Evolutionary conservation across 176 grass and related monocot genomes (phyloP).

Genomic region (Calamus simplicifolius): DNA sequence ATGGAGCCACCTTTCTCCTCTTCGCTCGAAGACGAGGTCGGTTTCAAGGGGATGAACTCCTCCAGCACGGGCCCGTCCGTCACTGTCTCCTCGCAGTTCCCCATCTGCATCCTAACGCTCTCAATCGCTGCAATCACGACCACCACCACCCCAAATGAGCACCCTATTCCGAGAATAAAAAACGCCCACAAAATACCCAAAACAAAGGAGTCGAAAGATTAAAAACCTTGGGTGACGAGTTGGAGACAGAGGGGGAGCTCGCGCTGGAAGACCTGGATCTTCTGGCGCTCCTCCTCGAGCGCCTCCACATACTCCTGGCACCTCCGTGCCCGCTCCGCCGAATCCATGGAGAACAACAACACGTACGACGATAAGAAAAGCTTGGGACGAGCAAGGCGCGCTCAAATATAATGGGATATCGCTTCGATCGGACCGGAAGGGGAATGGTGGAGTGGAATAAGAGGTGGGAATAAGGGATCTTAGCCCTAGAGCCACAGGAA

Average conservation of each 20-base stretch:
- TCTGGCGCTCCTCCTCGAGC: constrained; percentile 72
- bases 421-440: background rate
- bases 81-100: constrained; percentile 28
- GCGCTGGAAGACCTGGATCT: constrained; percentile 82
- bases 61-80: constrained; percentile 63
- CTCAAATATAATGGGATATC: too few species aligned
- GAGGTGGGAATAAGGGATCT: background rate
- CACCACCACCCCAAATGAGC: background rate
- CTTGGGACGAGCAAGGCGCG: too few species aligned
- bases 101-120: constrained; percentile 45
- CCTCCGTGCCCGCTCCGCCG: constrained; percentile 3
- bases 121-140: constrained; percentile 48
- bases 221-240: constrained; percentile 65
- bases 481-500: too few species aligned
- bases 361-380: background rate
- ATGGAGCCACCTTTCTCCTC: background rate
- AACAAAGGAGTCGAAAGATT: background rate
- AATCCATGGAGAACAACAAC: constrained; percentile 10
- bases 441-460: constrained; percentile 3
- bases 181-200: background rate
- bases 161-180: background rate
- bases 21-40: constrained; percentile 39
- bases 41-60: constrained; percentile 94
- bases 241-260: constrained; percentile 83
- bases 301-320: constrained; percentile 51